Percentiles rank a stretch among this genome's conserved stretches.
Conservation (phyloP, 2,329 filamentous ascomycete species). For the Pyricularia sp. region DNA sequence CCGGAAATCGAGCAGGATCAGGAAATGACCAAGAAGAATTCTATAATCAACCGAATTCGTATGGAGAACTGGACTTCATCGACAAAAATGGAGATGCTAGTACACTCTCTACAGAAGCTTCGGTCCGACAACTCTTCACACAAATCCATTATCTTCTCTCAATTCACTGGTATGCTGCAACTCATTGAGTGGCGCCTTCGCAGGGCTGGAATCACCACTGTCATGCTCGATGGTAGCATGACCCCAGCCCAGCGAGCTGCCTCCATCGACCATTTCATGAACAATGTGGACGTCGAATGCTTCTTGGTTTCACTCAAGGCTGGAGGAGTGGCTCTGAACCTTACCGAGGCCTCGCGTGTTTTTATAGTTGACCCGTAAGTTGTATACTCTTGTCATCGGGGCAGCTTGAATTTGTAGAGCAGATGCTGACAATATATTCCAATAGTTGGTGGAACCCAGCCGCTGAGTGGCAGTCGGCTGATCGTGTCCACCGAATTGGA, state of each 20-base stretch:
- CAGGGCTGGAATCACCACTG: constrained; percentile 92
- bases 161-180: constrained; percentile 95
- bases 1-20: constrained; percentile 91
- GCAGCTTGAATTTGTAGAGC: neutral
- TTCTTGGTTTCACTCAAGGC: constrained; percentile 95
- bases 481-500: constrained; percentile 90
- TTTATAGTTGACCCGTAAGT: constrained; percentile 93
- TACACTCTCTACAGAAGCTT: constrained; percentile 86
- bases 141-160: constrained; percentile 95
- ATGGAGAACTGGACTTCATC: constrained; percentile 99
- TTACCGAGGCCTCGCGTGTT: constrained; percentile 87
- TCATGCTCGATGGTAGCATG: constrained; percentile 98
- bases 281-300: constrained; percentile 81
- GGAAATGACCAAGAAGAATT: constrained; percentile 76
- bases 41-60: constrained; percentile 96
- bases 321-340: constrained; percentile 85
- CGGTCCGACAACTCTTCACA: constrained; percentile 85
- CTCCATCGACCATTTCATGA: constrained; percentile 95
- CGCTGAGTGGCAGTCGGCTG: constrained; percentile 98
- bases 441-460: constrained; percentile 98
- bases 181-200: constrained; percentile 93
- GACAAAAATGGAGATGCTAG: constrained; percentile 92
- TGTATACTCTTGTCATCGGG: neutral
- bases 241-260: constrained; percentile 84
- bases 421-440: constrained; percentile 12